A percentile compares a stretch with the other conserved stretches of the same genome.
These are phyloP conservation scores for Phellopilus nigrolimitatus DNA, from an alignment of 1,284 basidiomycete genomes.

Conservation along the genomic window DNA sequence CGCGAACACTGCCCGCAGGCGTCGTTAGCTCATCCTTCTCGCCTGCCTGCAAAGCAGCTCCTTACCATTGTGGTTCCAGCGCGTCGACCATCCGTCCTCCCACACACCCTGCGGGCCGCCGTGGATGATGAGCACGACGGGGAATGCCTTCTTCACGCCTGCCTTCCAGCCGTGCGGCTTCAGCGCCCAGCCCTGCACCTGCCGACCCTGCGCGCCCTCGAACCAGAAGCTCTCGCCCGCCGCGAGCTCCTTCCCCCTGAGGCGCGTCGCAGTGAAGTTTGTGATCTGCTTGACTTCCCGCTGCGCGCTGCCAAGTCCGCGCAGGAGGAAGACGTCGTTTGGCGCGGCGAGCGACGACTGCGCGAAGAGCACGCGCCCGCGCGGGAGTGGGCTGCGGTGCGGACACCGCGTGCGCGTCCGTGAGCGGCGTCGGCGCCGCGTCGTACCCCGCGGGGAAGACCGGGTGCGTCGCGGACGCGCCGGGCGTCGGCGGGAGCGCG, in stretches of 20 bases:
- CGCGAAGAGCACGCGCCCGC: conserved; percentile 62
- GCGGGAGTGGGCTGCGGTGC: conserved; percentile 54
- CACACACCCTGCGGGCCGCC: conserved; percentile 80
- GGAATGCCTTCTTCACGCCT: conserved; percentile 70
- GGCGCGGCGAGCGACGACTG: conserved; percentile 67
- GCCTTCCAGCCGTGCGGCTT: conserved; percentile 73
- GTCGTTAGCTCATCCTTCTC: background rate
- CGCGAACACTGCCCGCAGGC: conserved; percentile 51
- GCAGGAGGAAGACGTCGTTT: conserved; percentile 66
- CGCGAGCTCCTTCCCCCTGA: conserved; percentile 55
- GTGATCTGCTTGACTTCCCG: conserved; percentile 50
- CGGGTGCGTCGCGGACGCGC: conserved; percentile 42
- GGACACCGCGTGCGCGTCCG: conserved; percentile 49
- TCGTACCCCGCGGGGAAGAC: conserved; percentile 44
- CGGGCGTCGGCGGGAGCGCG: conserved; percentile 58
- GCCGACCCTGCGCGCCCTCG: conserved; percentile 64
- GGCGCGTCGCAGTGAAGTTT: conserved; percentile 48
- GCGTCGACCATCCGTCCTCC: conserved; percentile 79
- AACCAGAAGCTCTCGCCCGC: conserved; percentile 82
- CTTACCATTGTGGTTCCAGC: conserved; percentile 84
- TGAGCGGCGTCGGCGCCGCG: conserved; percentile 52
- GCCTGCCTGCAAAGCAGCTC: background rate
- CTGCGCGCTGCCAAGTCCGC: conserved; percentile 33
- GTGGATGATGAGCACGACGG: conserved; percentile 69
- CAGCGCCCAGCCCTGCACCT: conserved; percentile 79